Base-by-base conservation (phyloP, 1,284 basidiomycete genomes). In the Ustilago xerochloae region DNA sequence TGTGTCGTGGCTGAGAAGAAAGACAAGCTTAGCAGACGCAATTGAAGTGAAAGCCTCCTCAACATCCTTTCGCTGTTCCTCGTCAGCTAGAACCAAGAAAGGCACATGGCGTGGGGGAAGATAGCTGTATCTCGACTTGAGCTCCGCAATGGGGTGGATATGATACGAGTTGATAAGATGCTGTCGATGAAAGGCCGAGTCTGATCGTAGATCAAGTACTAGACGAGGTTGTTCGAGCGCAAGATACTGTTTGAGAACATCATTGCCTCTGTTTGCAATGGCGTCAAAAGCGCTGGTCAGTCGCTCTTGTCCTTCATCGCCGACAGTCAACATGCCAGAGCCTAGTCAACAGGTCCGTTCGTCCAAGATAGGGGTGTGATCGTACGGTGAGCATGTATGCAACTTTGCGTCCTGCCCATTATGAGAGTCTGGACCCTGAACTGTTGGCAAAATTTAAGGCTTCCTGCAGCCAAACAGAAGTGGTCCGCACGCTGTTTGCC, bases 41-140 rank as follows among this genome's bases (percentile, higher is more conserved):
- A 28, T 45, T 2, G 51, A 49, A 24, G 45, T 16, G 33, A 74
- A 61, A 24, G 62, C 65, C 5, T 74, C 41, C 1, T 20, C 29
- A n/a, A 58, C 62, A 33, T 68, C 29, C 6, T 43, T 18, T 8
- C 33, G 26, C 38, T 74, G 62, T 13, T 22, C 22, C 1, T 30
- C 32, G 3, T 68, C 49, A 0, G 65, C 65, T 9, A 74, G 4
- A 6, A 74, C 65, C 12, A 69, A 49, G 20, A 74, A 74, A 5
- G 71, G 36, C 0, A 55, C 51, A 12, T 51, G 61, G 1, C 65
- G 65, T 2, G 71, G 65, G 3, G 71, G 71, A 9, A 74, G 45
- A n/a, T 69, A 69, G 65, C 71, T 74, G 33, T 74, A 74, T 18
- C 62, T 46, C 13, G 71, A 64, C 58, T 54, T 69, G 58, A 74